A percentile compares a stretch with the other conserved stretches of the same genome.
These are phyloP conservation scores for Pleurotus pulmonarius DNA, from an alignment of 768 basidiomycete species.

Conservation along the genomic window DNA sequence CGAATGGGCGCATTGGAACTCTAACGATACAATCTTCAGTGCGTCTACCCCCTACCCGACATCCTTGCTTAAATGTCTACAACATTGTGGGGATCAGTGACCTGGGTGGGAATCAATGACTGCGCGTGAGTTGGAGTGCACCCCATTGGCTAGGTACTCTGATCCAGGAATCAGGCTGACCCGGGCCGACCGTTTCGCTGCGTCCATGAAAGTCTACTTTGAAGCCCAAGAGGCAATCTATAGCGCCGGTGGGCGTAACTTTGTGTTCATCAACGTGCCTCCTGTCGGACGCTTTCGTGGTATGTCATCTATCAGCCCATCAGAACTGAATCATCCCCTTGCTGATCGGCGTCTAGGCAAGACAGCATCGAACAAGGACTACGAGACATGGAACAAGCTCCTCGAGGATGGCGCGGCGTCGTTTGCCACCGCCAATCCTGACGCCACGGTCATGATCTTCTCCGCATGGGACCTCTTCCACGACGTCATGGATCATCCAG, in stretches of 20 bases:
- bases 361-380: background rate
- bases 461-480: constrained; percentile 46
- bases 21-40: constrained; percentile 46
- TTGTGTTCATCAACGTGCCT: constrained; percentile 58
- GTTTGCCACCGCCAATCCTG: constrained; percentile 38
- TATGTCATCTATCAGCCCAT: background rate
- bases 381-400: background rate
- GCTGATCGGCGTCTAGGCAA: background rate
- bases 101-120: constrained; percentile 69
- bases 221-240: constrained; percentile 45
- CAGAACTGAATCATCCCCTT: background rate
- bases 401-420: constrained; percentile 19
- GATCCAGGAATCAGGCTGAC: background rate
- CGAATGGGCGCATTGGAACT: constrained; percentile 38
- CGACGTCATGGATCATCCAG: constrained; percentile 42
- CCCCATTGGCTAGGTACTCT: background rate
- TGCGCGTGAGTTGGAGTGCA: constrained; percentile 36
- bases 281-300: constrained; percentile 39
- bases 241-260: constrained; percentile 45
- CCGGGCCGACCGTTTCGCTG: constrained; percentile 14
- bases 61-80: too few relatives aligned
- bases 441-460: constrained; percentile 44
- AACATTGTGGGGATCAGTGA: constrained; percentile 31
- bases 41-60: constrained; percentile 12
- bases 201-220: constrained; percentile 34